A percentile compares a stretch with the other conserved stretches of the same genome.
phyloP scores from a whole-genome alignment of 805 yeast species.

The Starmerella bombicola region DNA sequence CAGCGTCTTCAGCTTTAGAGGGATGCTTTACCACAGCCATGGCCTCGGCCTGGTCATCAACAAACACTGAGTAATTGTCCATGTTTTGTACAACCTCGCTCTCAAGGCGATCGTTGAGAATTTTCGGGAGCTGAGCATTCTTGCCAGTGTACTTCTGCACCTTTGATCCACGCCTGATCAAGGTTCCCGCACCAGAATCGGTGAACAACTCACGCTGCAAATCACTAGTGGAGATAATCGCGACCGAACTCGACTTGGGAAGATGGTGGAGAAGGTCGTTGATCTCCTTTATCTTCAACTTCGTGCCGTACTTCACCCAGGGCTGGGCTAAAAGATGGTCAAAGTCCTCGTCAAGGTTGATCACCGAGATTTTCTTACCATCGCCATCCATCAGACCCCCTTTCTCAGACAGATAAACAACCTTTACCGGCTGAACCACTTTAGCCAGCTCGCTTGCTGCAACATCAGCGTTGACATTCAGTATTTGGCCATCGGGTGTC shows the following conservation, averaged over 20 bases:
- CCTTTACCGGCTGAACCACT: constrained; percentile 91
- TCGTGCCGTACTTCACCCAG: constrained; percentile 98
- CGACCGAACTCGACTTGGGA: constrained; percentile 96
- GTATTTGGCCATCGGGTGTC: constrained; percentile 89
- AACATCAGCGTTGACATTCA: constrained; percentile 96
- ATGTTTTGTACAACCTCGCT: constrained; percentile 72
- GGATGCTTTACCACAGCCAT: constrained; percentile 65
- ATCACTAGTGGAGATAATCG: constrained; percentile 89
- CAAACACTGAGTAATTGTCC: constrained; percentile 46
- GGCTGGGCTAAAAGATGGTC: constrained; percentile 80
- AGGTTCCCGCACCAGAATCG: constrained; percentile 97
- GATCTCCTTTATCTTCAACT: constrained; percentile 90
- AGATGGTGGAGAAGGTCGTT: constrained; percentile 84
- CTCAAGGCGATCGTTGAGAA: constrained; percentile 60
- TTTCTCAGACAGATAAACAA: constrained; percentile 90
- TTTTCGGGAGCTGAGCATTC: constrained; percentile 42
- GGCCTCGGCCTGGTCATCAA: constrained; percentile 93
- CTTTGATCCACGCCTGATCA: constrained; percentile 94
- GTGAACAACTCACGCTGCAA: constrained; percentile 95
- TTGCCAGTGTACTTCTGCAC: constrained; percentile 53
- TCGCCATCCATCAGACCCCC: constrained; percentile 93
- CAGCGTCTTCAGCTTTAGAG: constrained; percentile 34
- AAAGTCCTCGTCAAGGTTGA: constrained; percentile 92
- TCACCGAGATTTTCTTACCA: constrained; percentile 77
- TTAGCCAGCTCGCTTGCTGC: constrained; percentile 98